phyloP scores from a whole-genome alignment of 805 yeast species.

The Cyberlindnera saturnus region DNA sequence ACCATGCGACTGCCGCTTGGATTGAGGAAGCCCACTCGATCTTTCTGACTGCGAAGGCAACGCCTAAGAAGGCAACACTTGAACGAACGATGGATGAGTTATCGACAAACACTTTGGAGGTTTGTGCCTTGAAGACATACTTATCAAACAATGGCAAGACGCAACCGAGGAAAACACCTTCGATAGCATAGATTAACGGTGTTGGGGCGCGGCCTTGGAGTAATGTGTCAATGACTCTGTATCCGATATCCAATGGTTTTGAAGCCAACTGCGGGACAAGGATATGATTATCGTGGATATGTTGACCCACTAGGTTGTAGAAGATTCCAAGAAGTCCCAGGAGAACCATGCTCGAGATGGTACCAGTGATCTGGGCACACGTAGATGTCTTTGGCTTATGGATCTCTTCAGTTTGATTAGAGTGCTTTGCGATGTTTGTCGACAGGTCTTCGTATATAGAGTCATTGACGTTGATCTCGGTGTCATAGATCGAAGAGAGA shows the following conservation, averaged over 20 bases:
- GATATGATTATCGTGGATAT: constrained; percentile 45
- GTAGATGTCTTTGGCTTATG: neutral
- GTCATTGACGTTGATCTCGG: constrained; percentile 7
- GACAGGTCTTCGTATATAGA: constrained; percentile 13
- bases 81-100: constrained; percentile 29
- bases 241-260: constrained; percentile 35
- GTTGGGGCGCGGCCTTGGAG: neutral
- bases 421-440: constrained; percentile 9
- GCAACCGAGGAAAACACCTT: constrained; percentile 56
- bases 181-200: constrained; percentile 30
- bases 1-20: constrained; percentile 62
- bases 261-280: constrained; percentile 35
- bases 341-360: constrained; percentile 11
- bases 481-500: constrained; percentile 12
- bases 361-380: constrained; percentile 1
- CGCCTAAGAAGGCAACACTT: constrained; percentile 60
- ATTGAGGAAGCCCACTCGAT: constrained; percentile 62
- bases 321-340: constrained; percentile 43
- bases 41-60: constrained; percentile 62
- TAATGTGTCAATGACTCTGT: constrained; percentile 14
- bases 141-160: constrained; percentile 35
- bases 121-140: constrained; percentile 9
- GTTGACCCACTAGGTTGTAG: constrained; percentile 47
- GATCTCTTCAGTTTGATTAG: neutral
- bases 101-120: constrained; percentile 5